Conservation (phyloP, 345 rosid genomes). For the Limnanthes douglasii region DNA sequence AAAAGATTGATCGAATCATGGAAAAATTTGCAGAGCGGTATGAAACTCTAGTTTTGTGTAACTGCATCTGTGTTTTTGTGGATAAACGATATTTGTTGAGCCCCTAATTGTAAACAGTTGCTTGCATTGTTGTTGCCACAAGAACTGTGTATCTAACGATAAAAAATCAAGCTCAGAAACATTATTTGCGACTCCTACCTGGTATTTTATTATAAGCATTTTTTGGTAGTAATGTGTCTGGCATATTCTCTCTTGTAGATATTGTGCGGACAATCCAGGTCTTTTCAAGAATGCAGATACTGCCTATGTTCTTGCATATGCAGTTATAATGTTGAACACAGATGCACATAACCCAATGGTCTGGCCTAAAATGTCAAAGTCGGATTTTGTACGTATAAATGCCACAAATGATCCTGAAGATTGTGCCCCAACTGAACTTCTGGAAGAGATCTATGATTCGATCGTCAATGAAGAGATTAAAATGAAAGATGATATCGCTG, state of each 20-base stretch:
- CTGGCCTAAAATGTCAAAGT: conserved; percentile 96
- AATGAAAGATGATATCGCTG: conserved; percentile 65
- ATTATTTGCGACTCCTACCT: too few relatives aligned
- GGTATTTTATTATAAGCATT: neutral
- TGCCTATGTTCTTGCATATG: conserved; percentile 98
- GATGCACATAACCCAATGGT: conserved; percentile 96
- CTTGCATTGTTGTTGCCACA: neutral
- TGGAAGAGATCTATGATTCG: conserved; percentile 90
- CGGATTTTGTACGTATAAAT: conserved; percentile 84
- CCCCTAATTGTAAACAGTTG: conserved; percentile 1
- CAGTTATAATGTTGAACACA: conserved; percentile 93
- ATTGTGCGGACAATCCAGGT: conserved; percentile 90
- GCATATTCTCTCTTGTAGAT: conserved; percentile 40
- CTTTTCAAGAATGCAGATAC: conserved; percentile 97
- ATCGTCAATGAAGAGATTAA: conserved; percentile 92
- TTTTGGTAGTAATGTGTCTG: neutral
- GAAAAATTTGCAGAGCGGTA: conserved; percentile 99
- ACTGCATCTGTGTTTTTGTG: conserved; percentile 1
- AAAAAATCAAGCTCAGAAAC: too few relatives aligned
- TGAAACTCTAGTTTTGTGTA: conserved; percentile 1
- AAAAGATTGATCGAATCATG: conserved; percentile 97
- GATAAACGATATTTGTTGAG: neutral
- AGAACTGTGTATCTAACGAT: neutral
- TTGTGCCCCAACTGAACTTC: conserved; percentile 66
- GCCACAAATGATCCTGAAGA: conserved; percentile 66